phyloP scores from a whole-genome alignment of 139 green algal genomes.

The Pleodorina starrii region DNA sequence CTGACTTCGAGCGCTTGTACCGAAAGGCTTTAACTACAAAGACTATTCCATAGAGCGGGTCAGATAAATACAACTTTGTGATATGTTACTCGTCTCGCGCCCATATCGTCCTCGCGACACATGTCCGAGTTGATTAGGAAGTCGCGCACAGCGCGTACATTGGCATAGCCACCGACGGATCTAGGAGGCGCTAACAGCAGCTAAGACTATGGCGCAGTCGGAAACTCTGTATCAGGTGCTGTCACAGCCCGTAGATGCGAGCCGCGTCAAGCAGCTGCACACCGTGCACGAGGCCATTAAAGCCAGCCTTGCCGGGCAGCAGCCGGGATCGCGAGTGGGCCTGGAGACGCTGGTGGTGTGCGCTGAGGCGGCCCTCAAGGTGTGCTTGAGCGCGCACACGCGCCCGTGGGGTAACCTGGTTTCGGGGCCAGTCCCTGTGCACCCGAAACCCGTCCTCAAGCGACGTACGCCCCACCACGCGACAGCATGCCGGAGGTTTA shows the following conservation, averaged over 20 bases:
- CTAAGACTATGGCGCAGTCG: constrained; percentile 16
- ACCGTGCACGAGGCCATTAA: constrained; percentile 39
- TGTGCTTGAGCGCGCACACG: constrained; percentile 15
- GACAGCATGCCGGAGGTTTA: too few species aligned
- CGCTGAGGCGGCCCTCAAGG: constrained; percentile 61
- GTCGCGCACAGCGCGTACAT: too few species aligned
- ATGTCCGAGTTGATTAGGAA: constrained; percentile 4
- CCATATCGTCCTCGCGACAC: too few species aligned
- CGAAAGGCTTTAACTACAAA: too few species aligned
- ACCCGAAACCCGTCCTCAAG: too few species aligned
- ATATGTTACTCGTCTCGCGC: too few species aligned
- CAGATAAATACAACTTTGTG: too few species aligned
- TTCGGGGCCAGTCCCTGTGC: too few species aligned
- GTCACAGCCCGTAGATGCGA: constrained; percentile 24
- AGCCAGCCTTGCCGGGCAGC: constrained; percentile 16
- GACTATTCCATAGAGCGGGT: too few species aligned
- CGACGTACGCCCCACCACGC: too few species aligned
- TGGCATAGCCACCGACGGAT: neutral
- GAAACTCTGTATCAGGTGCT: constrained; percentile 35
- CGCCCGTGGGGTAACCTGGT: too few species aligned
- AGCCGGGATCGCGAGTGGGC: constrained; percentile 36
- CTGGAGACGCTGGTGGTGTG: constrained; percentile 62
- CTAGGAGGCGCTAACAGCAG: neutral
- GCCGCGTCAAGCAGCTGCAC: constrained; percentile 41
- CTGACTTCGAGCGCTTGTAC: constrained; percentile 2